Evolutionary conservation across 2,329 filamentous ascomycete genomes (phyloP), one percentile per base, ranked within the genome.

Genomic region (Sporothrix euskadiensis): DNA sequence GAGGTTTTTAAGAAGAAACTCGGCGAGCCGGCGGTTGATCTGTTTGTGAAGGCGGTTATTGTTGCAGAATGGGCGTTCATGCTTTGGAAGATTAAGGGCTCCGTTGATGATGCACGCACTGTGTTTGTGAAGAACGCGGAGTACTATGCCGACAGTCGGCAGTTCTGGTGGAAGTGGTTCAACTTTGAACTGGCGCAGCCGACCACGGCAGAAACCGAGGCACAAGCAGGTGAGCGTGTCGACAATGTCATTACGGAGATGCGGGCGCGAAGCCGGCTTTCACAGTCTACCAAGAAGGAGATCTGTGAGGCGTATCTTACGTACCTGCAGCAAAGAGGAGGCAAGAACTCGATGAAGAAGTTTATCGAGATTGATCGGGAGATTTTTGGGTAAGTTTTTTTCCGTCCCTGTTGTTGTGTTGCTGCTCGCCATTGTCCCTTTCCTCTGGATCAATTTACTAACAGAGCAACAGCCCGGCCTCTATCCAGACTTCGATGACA

Each of bases 81-180:
- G 72, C 80, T 97, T 59, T 98, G 94, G 93, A 96, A 94, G 82
- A 89, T 91, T 80, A 94, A 95, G 84, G 92, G 93, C 19, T 91
- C 90, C 0, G 85, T 89, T 0, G 91, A 93, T 10, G 93, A 95
- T 78, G 94, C 94, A 54, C 92, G 96, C 39, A 88, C 91, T 71
- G 89, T 97, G 0, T 98, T 95, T 83, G 84, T 90, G 75, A 92
- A 91, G 81, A 95, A 97, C 78, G 87, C 92, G 73, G 90, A 94
- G 79, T 93, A 90, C 86, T 97, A 97, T 80, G 86, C 91, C 1
- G 93, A 96, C 79, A 97, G 94, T 81, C 88, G 90, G 47, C 86
- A 92, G 59, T 98, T 98, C 85, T 99, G 96, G 95, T 86, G 90
- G 77, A 92, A 89, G 79, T 98, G 94, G 85, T 88, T 98, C 72